Percentiles rank a stretch among this genome's conserved stretches.
Conservation (phyloP, 2,329 filamentous ascomycete species). For the Cercospora brassicicola region DNA sequence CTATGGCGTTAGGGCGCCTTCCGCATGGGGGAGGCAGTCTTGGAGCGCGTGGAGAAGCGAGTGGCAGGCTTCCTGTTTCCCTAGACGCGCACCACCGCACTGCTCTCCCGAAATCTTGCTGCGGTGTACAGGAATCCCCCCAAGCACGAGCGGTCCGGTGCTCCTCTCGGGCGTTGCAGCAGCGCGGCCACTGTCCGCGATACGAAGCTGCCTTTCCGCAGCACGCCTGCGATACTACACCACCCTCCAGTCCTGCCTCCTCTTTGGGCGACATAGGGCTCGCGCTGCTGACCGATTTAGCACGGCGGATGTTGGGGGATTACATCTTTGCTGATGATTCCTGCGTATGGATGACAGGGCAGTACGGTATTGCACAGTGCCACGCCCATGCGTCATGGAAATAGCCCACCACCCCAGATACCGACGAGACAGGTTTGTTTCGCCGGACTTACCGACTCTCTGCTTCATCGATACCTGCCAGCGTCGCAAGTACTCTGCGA, state of each 20-base stretch:
- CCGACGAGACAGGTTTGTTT: neutral
- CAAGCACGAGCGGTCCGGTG: neutral
- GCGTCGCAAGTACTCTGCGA: neutral
- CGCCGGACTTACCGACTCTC: neutral
- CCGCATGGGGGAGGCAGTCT: constrained; percentile 4
- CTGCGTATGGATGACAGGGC: neutral
- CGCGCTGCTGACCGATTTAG: neutral
- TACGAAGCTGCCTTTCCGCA: neutral
- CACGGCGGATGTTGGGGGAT: neutral
- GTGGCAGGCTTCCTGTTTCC: neutral
- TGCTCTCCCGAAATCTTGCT: neutral
- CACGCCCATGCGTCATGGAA: neutral
- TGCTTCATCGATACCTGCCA: neutral
- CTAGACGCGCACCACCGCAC: neutral
- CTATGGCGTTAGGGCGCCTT: neutral
- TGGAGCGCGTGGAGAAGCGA: constrained; percentile 6
- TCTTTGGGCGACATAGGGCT: neutral
- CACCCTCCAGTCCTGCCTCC: neutral
- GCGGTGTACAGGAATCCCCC: neutral
- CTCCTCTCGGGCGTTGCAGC: neutral
- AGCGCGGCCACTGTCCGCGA: neutral
- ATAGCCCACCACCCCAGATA: neutral
- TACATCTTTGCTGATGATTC: neutral
- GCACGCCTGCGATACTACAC: neutral
- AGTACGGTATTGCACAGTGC: neutral